Evolutionary conservation across 169 alveolate species (phyloP).

Genomic region (Eimeria sp.): DNA sequence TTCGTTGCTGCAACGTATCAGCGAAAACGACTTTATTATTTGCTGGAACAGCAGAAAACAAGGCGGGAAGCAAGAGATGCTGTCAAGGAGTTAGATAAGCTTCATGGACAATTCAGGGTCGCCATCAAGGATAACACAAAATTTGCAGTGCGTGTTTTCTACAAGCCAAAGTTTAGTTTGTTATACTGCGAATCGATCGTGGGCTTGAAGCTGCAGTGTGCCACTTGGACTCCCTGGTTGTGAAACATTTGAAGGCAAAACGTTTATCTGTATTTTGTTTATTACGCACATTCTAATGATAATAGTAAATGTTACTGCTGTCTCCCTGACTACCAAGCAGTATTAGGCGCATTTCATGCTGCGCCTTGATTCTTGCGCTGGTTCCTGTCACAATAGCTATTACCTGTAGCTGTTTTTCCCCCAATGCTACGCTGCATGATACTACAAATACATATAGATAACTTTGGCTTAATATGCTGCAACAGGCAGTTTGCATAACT

Average conservation of each 20-base stretch:
- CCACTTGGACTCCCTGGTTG: background rate
- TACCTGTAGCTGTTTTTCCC: too few species aligned
- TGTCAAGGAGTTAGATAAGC: slow-evolving; percentile 25
- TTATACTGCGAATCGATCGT: background rate
- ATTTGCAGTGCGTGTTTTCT: slow-evolving; percentile 8
- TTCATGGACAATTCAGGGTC: slow-evolving; percentile 45
- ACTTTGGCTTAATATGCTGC: background rate
- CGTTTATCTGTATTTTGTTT: too few species aligned
- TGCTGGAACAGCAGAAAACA: slow-evolving; percentile 52
- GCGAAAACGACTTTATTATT: slow-evolving; percentile 44
- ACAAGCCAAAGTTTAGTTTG: background rate
- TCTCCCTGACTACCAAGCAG: background rate
- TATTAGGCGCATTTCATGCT: background rate
- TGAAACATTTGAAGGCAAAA: background rate
- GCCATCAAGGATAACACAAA: slow-evolving; percentile 18
- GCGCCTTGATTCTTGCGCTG: background rate
- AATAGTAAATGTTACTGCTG: too few species aligned
- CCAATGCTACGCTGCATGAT: background rate
- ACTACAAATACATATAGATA: background rate
- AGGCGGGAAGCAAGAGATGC: slow-evolving; percentile 65
- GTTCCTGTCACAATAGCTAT: background rate
- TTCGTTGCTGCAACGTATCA: slow-evolving; percentile 58
- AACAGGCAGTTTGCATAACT: background rate
- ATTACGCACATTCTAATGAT: too few species aligned
- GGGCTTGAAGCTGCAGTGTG: background rate